phyloP scores from a whole-genome alignment of 257 asterid species.

The Leptodermis oblonga region DNA sequence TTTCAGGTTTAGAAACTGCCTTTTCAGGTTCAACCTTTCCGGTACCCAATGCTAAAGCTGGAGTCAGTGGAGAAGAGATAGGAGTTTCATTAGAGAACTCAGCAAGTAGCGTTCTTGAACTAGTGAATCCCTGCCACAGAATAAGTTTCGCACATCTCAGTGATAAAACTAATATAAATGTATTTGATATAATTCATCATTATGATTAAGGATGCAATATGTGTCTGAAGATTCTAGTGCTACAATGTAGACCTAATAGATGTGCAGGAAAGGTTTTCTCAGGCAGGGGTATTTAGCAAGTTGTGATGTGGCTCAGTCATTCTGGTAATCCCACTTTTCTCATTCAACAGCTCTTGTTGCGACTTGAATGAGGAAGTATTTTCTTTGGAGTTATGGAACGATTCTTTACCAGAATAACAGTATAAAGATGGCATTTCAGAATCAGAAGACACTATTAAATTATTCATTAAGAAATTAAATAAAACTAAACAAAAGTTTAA shows the following conservation, averaged over 20 bases:
- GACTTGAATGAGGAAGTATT: too few species aligned
- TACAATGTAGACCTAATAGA: background rate
- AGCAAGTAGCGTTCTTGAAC: constrained; percentile 64
- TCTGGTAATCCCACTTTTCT: background rate
- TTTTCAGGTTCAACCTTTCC: constrained; percentile 61
- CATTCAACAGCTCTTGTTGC: background rate
- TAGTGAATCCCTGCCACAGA: constrained; percentile 57
- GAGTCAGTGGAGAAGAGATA: constrained; percentile 74
- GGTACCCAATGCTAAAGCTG: constrained; percentile 54
- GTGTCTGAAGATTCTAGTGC: background rate
- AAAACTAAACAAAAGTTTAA: background rate
- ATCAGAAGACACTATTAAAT: background rate
- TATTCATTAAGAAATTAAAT: background rate
- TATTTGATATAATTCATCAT: background rate
- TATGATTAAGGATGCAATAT: background rate
- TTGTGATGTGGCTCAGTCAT: background rate
- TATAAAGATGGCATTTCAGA: background rate
- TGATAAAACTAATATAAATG: background rate
- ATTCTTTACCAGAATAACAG: background rate
- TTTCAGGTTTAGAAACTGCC: constrained; percentile 51
- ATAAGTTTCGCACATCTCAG: background rate
- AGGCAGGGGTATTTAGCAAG: background rate
- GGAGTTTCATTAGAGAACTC: constrained; percentile 61
- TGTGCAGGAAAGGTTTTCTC: background rate
- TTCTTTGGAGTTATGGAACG: background rate